Evolutionary conservation across 106 monocot genomes (phyloP).

Genomic region (Dioscorea dumetorum): DNA sequence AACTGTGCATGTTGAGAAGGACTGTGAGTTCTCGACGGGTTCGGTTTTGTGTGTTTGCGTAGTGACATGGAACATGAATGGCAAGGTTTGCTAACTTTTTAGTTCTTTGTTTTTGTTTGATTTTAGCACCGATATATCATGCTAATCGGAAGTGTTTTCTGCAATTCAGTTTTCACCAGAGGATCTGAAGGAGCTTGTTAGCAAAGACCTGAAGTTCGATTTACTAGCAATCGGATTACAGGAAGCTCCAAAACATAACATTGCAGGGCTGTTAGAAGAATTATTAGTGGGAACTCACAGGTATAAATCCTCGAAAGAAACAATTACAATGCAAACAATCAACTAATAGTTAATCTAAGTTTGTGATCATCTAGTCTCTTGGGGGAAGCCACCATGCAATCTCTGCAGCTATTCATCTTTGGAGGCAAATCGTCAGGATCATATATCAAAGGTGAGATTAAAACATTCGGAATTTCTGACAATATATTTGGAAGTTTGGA

Average conservation of each 20-base stretch:
- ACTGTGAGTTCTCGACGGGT: constrained; percentile 26
- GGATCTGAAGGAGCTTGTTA: constrained; percentile 19
- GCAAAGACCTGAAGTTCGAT: constrained; percentile 19
- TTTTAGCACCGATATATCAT: background rate
- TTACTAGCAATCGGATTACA: constrained; percentile 32
- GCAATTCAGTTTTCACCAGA: constrained; percentile 17
- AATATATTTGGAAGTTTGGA: background rate
- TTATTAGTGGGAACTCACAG: constrained; percentile 21
- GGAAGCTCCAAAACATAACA: constrained; percentile 18
- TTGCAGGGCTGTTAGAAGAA: constrained; percentile 13
- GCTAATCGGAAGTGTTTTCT: background rate
- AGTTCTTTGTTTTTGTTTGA: background rate
- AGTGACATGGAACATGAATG: constrained; percentile 55
- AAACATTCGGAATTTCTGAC: background rate
- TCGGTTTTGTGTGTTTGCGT: constrained; percentile 31
- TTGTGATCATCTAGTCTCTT: constrained; percentile 12
- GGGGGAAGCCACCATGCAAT: constrained; percentile 29
- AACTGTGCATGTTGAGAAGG: constrained; percentile 18
- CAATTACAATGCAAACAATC: background rate
- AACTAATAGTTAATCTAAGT: background rate
- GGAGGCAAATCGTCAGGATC: constrained; percentile 10
- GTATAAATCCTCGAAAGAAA: constrained; percentile 1
- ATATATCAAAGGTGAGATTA: constrained; percentile 15
- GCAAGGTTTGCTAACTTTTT: constrained; percentile 9
- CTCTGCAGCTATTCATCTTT: constrained; percentile 36